Evolutionary conservation across 495 filamentous ascomycete genomes (phyloP).

Genomic region (Penicillium samsonianum): DNA sequence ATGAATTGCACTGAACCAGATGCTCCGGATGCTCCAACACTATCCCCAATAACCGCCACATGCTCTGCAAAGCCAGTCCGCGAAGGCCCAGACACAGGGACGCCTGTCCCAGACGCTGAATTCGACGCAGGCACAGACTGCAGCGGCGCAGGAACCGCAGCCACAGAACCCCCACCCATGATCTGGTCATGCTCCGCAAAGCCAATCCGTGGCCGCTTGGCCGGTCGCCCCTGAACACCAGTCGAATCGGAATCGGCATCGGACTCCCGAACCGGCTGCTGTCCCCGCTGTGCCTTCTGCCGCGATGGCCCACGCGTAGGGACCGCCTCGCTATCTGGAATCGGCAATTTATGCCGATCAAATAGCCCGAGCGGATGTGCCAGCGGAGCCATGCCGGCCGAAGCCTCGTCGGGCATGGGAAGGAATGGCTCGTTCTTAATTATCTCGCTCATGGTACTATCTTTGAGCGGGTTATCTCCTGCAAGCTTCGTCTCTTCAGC

Average conservation of each 20-base stretch:
- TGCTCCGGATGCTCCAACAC: background rate
- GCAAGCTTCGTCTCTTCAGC: slow-evolving; percentile 69
- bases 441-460: slow-evolving; percentile 72
- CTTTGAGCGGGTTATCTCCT: slow-evolving; percentile 70
- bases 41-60: slow-evolving; percentile 4
- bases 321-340: slow-evolving; percentile 34
- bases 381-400: slow-evolving; percentile 28
- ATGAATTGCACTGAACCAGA: background rate
- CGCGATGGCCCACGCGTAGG: background rate
- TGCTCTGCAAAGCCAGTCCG: background rate
- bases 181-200: slow-evolving; percentile 11
- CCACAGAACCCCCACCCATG: background rate
- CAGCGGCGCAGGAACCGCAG: background rate
- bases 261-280: background rate
- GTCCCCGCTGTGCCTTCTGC: slow-evolving; percentile 5
- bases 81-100: background rate
- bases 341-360: slow-evolving; percentile 41
- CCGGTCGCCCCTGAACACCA: background rate
- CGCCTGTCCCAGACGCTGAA: background rate
- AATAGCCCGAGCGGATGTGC: slow-evolving; percentile 37
- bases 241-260: slow-evolving; percentile 15
- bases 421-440: slow-evolving; percentile 72
- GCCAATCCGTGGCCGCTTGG: slow-evolving; percentile 18
- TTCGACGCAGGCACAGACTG: background rate
- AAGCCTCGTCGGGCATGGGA: slow-evolving; percentile 50